A percentile compares a stretch with the other conserved stretches of the same genome.
Evolutionary conservation across 1,284 basidiomycete species (phyloP).

Genomic region (Apiotrichum akiyoshidainum): DNA sequence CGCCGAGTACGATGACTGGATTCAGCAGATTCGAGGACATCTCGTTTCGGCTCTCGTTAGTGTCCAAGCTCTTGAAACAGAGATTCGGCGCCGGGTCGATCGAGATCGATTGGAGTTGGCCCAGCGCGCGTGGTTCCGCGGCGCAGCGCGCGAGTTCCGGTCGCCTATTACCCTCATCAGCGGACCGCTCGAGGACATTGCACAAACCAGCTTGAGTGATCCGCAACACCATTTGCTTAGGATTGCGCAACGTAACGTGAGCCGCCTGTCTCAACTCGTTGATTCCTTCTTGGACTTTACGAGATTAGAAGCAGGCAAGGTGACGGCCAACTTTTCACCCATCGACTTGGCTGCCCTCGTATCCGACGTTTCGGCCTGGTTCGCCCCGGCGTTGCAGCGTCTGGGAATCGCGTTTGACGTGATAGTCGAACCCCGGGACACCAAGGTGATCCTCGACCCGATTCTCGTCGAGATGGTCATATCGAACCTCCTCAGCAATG

Average conservation of each 20-base stretch:
- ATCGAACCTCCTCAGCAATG: slow-evolving; percentile 40
- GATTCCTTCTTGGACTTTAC: slow-evolving; percentile 48
- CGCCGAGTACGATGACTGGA: slow-evolving; percentile 41
- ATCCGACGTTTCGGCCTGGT: slow-evolving; percentile 46
- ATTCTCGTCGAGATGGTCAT: slow-evolving; percentile 46
- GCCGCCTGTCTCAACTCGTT: slow-evolving; percentile 42
- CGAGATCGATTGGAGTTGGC: slow-evolving; percentile 31
- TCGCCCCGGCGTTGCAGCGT: slow-evolving; percentile 40
- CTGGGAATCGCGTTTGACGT: slow-evolving; percentile 5
- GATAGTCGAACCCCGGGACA: slow-evolving; percentile 26
- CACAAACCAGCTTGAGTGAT: slow-evolving; percentile 5
- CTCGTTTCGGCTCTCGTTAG: slow-evolving; percentile 35
- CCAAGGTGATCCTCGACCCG: slow-evolving; percentile 33
- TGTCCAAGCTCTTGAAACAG: slow-evolving; percentile 45
- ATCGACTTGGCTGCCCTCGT: slow-evolving; percentile 44
- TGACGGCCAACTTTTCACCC: slow-evolving; percentile 45
- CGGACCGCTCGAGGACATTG: slow-evolving; percentile 38
- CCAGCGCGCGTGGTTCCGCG: slow-evolving; percentile 35
- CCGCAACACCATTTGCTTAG: slow-evolving; percentile 31
- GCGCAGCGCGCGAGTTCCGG: slow-evolving; percentile 49
- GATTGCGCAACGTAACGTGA: slow-evolving; percentile 44
- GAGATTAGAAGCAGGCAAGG: slow-evolving; percentile 42
- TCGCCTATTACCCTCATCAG: slow-evolving; percentile 44
- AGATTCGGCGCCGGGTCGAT: slow-evolving; percentile 37
- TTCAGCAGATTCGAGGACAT: slow-evolving; percentile 37